A percentile compares a stretch with the other conserved stretches of the same genome.
These are phyloP conservation scores for Penicillium freii DNA, from an alignment of 2,329 filamentous ascomycete species.

Conservation along the genomic window DNA sequence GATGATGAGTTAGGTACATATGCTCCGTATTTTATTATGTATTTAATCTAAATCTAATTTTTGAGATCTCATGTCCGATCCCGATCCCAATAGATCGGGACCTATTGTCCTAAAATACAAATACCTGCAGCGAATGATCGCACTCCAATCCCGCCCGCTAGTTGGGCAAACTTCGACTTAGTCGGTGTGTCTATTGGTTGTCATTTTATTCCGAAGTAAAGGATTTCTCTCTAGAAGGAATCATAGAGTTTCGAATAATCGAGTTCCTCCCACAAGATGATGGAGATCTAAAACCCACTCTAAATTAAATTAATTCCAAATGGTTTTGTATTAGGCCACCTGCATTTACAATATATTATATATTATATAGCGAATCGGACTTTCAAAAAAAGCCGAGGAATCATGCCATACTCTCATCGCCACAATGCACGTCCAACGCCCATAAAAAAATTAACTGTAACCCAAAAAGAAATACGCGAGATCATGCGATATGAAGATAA, in stretches of 20 bases:
- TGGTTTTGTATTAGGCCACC: neutral
- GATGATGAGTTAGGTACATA: no score
- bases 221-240: neutral
- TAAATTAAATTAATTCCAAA: neutral
- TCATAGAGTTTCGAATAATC: neutral
- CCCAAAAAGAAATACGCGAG: neutral
- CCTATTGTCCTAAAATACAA: conserved; percentile 3
- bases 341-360: neutral
- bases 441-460: neutral
- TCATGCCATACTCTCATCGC: neutral
- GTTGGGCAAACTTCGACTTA: neutral
- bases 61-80: conserved; percentile 1
- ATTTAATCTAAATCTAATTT: neutral
- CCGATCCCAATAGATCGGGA: conserved; percentile 7
- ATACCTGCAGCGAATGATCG: conserved; percentile 8
- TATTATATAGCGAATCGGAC: neutral
- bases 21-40: neutral
- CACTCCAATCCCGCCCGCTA: conserved; percentile 1
- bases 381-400: neutral
- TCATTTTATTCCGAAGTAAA: neutral
- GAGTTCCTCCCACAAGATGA: neutral
- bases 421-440: neutral
- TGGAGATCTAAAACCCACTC: neutral
- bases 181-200: neutral
- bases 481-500: neutral